Base-by-base conservation (phyloP, 106 monocot genomes). In the Dendrobium nobile region DNA sequence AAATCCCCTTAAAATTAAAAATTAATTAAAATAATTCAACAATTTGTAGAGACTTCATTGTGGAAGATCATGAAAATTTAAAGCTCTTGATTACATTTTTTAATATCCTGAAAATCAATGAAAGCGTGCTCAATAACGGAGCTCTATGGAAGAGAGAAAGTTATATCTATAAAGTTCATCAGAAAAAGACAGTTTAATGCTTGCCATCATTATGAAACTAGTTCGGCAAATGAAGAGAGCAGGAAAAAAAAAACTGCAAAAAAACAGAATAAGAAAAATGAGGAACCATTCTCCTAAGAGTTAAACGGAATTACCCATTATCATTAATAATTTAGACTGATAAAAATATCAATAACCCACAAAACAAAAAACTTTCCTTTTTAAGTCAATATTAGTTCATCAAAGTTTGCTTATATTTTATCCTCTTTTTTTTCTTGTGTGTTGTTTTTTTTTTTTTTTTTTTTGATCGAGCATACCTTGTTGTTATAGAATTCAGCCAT, bases 401-500 rank as follows among this genome's bases (percentile, higher is more conserved):
- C 20, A 15, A 48, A 47, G 47, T 48, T 26, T 74, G 37, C 37
- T 37, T 37, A 37, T 37, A 0, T 31, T 27, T 41, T 7, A n/a
- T 42, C 13, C 17, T 41, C 41, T 41, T 41, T 18, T 16, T 40
- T 3, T 41, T 7, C 17, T 31, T 4, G n/a, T 47, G 8, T 43
- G 7, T 51, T 51, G 10, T 11, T 10, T 19, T n/a, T 44, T 42
- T 2, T 37, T n/a, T 74, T 20, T 20, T 37, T 41, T 42, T 4
- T 20, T 7, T 44, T 47, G 1, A 67, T 17, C 51, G 54, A 64
- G 45, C 70, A 79, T 86, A 90, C 96, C 96, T 96, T 96, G 80
- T 94, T 94, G 78, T 89, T 95, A 76, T 99, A 95, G 79, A 99
- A 99, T 87, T 99, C 98, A 84, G 98, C 95, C 93, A 93, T 99